These are phyloP conservation scores for Protomyces inouyei DNA, from an alignment of 1,139 yeast genomes.

Conservation along the genomic window DNA sequence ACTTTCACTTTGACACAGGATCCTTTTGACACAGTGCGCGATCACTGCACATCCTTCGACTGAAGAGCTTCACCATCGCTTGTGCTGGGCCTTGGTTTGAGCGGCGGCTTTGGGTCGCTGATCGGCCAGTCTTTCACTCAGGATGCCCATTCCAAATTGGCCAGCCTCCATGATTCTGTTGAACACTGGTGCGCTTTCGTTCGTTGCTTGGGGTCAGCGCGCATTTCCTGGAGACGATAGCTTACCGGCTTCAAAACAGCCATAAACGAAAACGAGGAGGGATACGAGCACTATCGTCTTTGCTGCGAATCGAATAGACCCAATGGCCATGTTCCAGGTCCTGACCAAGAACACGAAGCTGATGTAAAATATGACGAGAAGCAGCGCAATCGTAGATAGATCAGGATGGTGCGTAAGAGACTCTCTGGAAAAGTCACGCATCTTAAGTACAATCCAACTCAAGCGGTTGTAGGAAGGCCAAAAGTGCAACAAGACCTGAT, in stretches of 20 bases:
- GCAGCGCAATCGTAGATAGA: constrained; percentile 9
- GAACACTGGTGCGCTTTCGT: constrained; percentile 5
- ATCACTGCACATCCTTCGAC: no score
- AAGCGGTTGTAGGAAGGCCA: not conserved
- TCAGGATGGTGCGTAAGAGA: constrained; percentile 9
- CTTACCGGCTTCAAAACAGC: constrained; percentile 4
- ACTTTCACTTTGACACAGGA: not conserved
- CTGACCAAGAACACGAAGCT: constrained; percentile 13
- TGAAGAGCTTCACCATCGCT: no score
- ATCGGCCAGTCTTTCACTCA: not conserved
- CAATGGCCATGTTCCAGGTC: constrained; percentile 16
- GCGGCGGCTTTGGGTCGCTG: no score
- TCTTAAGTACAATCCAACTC: not conserved
- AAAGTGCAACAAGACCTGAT: not conserved
- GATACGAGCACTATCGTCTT: not conserved
- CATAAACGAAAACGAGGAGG: constrained; percentile 1
- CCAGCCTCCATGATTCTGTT: not conserved
- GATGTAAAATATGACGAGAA: constrained; percentile 14
- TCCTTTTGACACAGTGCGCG: no score
- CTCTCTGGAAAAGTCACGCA: not conserved
- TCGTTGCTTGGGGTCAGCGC: not conserved
- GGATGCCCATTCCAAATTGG: not conserved
- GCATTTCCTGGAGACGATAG: not conserved
- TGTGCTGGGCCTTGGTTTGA: no score
- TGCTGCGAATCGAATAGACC: constrained; percentile 8